phyloP scores from a whole-genome alignment of 805 yeast genomes.

The Candida michaelii region DNA sequence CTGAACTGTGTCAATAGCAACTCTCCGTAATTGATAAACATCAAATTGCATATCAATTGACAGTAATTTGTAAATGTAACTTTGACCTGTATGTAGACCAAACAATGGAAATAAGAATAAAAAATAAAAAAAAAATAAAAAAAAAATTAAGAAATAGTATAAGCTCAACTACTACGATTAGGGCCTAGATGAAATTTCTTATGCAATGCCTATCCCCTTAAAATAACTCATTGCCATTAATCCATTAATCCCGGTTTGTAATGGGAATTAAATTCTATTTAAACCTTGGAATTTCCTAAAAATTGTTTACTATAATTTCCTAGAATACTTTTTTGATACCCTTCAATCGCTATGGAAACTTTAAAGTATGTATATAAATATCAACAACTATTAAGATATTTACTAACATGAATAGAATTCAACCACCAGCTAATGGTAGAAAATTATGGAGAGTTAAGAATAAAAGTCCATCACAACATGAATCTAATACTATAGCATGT shows the following conservation, averaged over 20 bases:
- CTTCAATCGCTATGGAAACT: conserved; percentile 6
- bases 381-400: too few relatives aligned
- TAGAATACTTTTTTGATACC: conserved; percentile 2
- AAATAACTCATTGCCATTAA: neutral
- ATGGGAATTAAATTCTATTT: neutral
- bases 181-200: conserved; percentile 7
- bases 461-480: conserved; percentile 14
- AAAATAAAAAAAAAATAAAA: conserved; percentile 1
- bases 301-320: conserved; percentile 4
- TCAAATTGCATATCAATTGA: neutral
- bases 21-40: neutral
- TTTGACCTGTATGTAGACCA: neutral
- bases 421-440: conserved; percentile 46
- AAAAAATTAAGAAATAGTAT: conserved; percentile 1
- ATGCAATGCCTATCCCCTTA: conserved; percentile 2
- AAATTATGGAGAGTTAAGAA: conserved; percentile 41
- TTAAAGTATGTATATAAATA: conserved; percentile 8
- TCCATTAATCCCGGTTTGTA: neutral
- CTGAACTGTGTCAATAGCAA: too few relatives aligned
- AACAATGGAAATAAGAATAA: conserved; percentile 1
- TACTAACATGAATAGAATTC: conserved; percentile 13
- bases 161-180: neutral
- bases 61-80: neutral
- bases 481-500: conserved; percentile 32
- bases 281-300: conserved; percentile 4